These are phyloP conservation scores for Phanerodontia chrysosporium DNA, from an alignment of 768 basidiomycete genomes.

Conservation along the genomic window DNA sequence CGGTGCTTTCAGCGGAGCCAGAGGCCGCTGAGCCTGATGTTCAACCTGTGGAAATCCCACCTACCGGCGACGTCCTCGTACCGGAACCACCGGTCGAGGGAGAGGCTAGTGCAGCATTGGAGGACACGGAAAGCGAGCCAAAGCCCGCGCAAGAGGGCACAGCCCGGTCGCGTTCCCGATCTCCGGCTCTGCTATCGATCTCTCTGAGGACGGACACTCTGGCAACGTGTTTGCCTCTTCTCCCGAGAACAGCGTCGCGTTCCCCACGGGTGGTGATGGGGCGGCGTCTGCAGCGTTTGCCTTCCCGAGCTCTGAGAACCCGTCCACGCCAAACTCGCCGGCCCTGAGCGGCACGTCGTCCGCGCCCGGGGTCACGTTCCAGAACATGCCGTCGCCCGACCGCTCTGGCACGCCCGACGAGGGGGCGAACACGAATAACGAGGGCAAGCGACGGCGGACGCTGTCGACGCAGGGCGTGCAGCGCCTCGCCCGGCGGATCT, in stretches of 20 bases:
- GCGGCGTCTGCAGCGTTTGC: slow-evolving; percentile 22
- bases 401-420: slow-evolving; percentile 67
- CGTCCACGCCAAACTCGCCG: slow-evolving; percentile 2
- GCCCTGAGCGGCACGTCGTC: slow-evolving; percentile 22
- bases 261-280: slow-evolving; percentile 22
- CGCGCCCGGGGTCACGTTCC: slow-evolving; percentile 59
- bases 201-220: slow-evolving; percentile 10
- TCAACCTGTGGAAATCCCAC: slow-evolving; percentile 9
- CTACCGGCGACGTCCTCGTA: slow-evolving; percentile 7
- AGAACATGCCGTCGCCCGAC: slow-evolving; percentile 51
- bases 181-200: slow-evolving; percentile 21
- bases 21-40: slow-evolving; percentile 10
- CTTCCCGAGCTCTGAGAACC: slow-evolving; percentile 26
- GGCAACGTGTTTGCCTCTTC: slow-evolving; percentile 16
- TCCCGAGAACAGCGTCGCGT: slow-evolving; percentile 27
- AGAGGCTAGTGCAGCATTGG: slow-evolving; percentile 10
- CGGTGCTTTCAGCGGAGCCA: slow-evolving; percentile 8
- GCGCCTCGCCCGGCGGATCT: slow-evolving; percentile 70
- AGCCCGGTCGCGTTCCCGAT: slow-evolving; percentile 22
- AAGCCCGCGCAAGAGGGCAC: slow-evolving; percentile 15
- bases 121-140: slow-evolving; percentile 10
- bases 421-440: slow-evolving; percentile 42
- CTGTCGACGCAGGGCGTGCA: slow-evolving; percentile 84
- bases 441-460: slow-evolving; percentile 71
- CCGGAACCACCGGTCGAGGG: slow-evolving; percentile 16